A percentile compares a stretch with the other conserved stretches of the same genome.
Conservation (phyloP, 495 filamentous ascomycete genomes). For the Jackrogersella minutella region DNA sequence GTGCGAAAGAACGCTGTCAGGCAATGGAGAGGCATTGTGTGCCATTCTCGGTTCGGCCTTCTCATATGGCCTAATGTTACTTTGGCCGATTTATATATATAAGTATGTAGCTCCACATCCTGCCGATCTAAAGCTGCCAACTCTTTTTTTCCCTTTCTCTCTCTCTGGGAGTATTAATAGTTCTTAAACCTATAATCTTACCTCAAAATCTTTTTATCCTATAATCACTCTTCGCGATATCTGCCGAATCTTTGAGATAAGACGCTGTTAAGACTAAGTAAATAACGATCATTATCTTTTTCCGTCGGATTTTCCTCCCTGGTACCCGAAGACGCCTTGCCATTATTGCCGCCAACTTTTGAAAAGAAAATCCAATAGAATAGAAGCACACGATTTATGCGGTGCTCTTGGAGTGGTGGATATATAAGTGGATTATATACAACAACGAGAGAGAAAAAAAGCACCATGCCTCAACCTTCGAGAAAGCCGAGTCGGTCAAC, state of each 20-base stretch:
- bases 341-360: background rate
- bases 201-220: background rate
- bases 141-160: too few species aligned
- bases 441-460: background rate
- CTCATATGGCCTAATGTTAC: slow-evolving; percentile 26
- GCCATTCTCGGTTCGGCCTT: slow-evolving; percentile 19
- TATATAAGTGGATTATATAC: background rate
- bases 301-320: background rate
- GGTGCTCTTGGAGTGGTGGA: background rate
- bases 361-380: background rate
- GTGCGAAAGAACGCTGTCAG: slow-evolving; percentile 17
- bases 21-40: slow-evolving; percentile 25
- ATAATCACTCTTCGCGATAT: background rate
- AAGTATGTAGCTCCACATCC: slow-evolving; percentile 25
- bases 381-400: background rate
- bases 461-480: slow-evolving; percentile 20
- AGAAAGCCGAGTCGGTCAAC: slow-evolving; percentile 13
- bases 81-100: slow-evolving; percentile 23
- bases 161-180: background rate
- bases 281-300: background rate
- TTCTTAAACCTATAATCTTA: background rate
- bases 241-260: background rate
- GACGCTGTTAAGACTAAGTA: background rate
- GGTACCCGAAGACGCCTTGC: background rate
- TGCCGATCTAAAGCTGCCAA: slow-evolving; percentile 8